phyloP scores from a whole-genome alignment of 129 eudicot genomes.

The Arctium minus region DNA sequence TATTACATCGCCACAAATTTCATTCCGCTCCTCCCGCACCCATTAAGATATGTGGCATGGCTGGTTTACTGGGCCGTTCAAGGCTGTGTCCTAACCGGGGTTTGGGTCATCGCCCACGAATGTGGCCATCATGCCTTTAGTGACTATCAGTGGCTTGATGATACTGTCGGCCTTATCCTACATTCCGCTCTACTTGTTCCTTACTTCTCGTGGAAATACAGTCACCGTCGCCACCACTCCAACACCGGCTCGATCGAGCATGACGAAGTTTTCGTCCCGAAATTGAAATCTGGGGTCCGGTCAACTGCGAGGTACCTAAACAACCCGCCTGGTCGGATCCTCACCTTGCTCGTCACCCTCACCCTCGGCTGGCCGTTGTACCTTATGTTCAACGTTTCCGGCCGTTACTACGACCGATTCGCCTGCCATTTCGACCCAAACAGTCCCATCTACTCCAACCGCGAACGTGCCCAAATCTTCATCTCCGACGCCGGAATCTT shows the following conservation, averaged over 20 bases:
- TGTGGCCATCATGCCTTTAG: conserved; percentile 74
- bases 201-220: conserved; percentile 64
- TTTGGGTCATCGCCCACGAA: conserved; percentile 73
- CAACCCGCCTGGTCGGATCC: conserved; percentile 62
- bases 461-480: conserved; percentile 56
- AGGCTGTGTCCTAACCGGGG: conserved; percentile 63
- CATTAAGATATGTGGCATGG: conserved; percentile 49
- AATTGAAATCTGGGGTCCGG: conserved; percentile 24
- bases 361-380: conserved; percentile 69
- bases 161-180: conserved; percentile 60
- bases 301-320: conserved; percentile 43
- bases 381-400: conserved; percentile 58
- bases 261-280: conserved; percentile 65
- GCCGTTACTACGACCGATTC: conserved; percentile 52
- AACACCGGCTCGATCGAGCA: conserved; percentile 67
- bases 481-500: conserved; percentile 52
- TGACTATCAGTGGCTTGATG: conserved; percentile 71
- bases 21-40: conserved; percentile 48
- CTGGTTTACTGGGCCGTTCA: conserved; percentile 43
- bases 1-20: conserved; percentile 49
- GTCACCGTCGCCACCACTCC: conserved; percentile 71
- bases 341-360: conserved; percentile 44
- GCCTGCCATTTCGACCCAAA: conserved; percentile 65
- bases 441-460: conserved; percentile 57
- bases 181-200: conserved; percentile 59